Evolutionary conservation across 176 grass and related monocot genomes (phyloP).

Genomic region (Otatea glauca): DNA sequence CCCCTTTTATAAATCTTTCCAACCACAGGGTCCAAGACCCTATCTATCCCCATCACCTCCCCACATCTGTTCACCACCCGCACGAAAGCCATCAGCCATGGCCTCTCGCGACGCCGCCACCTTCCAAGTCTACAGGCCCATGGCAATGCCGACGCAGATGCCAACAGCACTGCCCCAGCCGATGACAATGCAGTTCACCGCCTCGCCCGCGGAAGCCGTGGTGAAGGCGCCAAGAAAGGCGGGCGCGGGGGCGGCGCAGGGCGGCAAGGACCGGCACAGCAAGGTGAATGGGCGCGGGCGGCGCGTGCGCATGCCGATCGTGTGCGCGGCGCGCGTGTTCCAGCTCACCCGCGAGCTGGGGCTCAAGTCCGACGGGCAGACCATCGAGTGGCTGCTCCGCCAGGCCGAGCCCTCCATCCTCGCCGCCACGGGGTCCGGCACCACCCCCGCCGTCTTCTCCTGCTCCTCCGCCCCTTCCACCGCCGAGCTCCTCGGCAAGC

Average conservation of each 20-base stretch:
- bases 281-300: conserved; percentile 93
- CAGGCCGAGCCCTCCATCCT: conserved; percentile 96
- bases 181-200: conserved; percentile 18
- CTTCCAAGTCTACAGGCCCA: conserved; percentile 48
- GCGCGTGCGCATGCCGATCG: conserved; percentile 95
- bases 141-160: conserved; percentile 26
- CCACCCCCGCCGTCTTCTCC: conserved; percentile 77
- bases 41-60: conserved; percentile 40
- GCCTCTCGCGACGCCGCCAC: conserved; percentile 47
- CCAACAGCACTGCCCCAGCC: not conserved
- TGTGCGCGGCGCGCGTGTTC: conserved; percentile 94
- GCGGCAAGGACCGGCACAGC: conserved; percentile 85
- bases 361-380: conserved; percentile 94
- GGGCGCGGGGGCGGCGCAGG: conserved; percentile 17
- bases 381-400: conserved; percentile 90
- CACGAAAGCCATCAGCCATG: conserved; percentile 30
- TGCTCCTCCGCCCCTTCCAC: conserved; percentile 54
- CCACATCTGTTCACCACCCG: conserved; percentile 28
- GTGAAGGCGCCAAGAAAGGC: conserved; percentile 35
- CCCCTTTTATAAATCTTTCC: conserved; percentile 43
- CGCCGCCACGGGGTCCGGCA: conserved; percentile 85
- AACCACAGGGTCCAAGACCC: conserved; percentile 32
- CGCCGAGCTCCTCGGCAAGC: conserved; percentile 48
- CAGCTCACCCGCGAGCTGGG: conserved; percentile 94
- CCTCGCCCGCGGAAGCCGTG: not conserved